Base-by-base conservation (phyloP, 805 yeast genomes). In the Candida methanosorbosa region DNA sequence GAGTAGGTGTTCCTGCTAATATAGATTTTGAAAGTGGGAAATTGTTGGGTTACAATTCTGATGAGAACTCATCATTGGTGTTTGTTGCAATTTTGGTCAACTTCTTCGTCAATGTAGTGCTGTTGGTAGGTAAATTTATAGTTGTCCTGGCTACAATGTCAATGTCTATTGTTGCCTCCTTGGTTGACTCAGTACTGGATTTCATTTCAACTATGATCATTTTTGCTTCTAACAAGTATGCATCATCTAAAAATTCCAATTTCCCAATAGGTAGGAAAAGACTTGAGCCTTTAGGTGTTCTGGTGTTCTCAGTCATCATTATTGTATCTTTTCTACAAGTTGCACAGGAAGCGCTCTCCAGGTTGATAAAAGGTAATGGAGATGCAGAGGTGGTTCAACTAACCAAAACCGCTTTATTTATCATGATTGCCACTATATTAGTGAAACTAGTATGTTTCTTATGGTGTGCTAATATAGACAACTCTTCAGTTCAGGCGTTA, bases 201-300 rank as follows among this genome's bases (percentile, higher is more conserved):
- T 76, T 82, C 35, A 54, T 82, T 36, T 81, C 88, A 14, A 82
- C 92, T 0, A 60, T 79, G 38, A 82, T 83, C 43, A 83, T 83
- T 33, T 81, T 65, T 57, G 52, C 70, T 30, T 72, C 82, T 34
- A 77, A 81, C 43, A 60, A 59, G 39, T 57, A 69, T 36, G 55
- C 60, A 9, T 58, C 61, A 12, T 55, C 52, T 34, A 38, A 40
- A 19, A 47, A 55, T 1, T 33, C 44, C 2, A 57, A 58, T 20
- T 76, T 71, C 45, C 94, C 94, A 0, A 73, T 83, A 18, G 94
- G 94, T 3, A 63, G 83, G 31, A 66, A 76, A 26, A 68, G 87
- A 40, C 59, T 82, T 26, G 92, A 82, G 49, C 94, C 94, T 1
- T 65, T 82, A 37, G 92, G 94, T 0, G 81, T 82, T 14, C 63